phyloP scores from a whole-genome alignment of 176 grass and related monocot genomes.

The Thalia dealbata region DNA sequence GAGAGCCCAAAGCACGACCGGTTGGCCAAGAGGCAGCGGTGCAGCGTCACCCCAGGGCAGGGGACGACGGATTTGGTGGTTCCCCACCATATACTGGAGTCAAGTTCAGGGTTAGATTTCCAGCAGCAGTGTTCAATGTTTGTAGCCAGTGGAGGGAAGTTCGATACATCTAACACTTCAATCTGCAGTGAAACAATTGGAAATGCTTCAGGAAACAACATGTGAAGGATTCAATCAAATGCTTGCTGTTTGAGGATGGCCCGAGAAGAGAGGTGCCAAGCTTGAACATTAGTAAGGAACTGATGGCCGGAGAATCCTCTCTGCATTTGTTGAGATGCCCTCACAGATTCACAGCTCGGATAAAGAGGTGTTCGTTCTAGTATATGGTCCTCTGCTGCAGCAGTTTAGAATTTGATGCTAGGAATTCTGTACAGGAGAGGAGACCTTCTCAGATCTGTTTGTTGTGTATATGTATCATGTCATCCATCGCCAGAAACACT shows the following conservation, averaged over 20 bases:
- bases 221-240: slow-evolving; percentile 12
- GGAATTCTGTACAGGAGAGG: neutral
- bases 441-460: neutral
- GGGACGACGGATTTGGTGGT: slow-evolving; percentile 4
- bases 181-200: slow-evolving; percentile 10
- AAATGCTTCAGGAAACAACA: slow-evolving; percentile 22
- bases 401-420: neutral
- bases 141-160: neutral
- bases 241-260: neutral
- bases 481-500: neutral
- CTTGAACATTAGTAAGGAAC: neutral
- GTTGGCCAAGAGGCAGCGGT: slow-evolving; percentile 19
- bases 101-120: slow-evolving; percentile 19
- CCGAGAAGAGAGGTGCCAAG: neutral
- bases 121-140: slow-evolving; percentile 8
- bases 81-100: slow-evolving; percentile 12
- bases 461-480: neutral
- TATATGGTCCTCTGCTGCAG: neutral
- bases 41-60: neutral
- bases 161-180: slow-evolving; percentile 7
- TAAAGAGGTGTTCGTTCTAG: neutral
- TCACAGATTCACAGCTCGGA: neutral
- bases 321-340: neutral
- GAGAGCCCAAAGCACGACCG: slow-evolving; percentile 15
- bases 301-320: neutral